These are phyloP conservation scores for Flaveria floridana DNA, from an alignment of 140 eudicot species.

Conservation along the genomic window DNA sequence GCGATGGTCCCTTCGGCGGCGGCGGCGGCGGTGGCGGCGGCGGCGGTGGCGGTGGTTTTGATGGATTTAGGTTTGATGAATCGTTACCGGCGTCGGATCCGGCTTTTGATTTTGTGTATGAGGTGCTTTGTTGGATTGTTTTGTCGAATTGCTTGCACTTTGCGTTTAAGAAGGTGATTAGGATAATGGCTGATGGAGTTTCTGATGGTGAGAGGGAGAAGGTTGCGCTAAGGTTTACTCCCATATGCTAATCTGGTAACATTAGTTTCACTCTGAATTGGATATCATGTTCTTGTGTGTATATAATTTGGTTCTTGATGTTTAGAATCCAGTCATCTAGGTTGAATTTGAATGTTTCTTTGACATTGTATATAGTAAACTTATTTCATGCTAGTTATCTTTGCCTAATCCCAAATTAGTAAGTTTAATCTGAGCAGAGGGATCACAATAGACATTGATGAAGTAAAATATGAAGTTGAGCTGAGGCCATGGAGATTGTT, in stretches of 20 bases:
- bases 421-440: too few species aligned
- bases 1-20: conserved; percentile 57
- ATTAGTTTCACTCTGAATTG: conserved; percentile 15
- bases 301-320: conserved; percentile 23
- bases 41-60: conserved; percentile 29
- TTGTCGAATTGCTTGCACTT: conserved; percentile 81
- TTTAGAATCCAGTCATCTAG: not conserved
- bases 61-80: conserved; percentile 53
- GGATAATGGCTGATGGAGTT: conserved; percentile 37
- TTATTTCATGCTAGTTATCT: conserved; percentile 9
- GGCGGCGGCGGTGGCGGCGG: conserved; percentile 43
- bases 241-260: conserved; percentile 39
- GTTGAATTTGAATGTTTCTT: not conserved
- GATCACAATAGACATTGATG: too few species aligned
- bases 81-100: conserved; percentile 57
- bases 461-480: too few species aligned
- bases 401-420: not conserved
- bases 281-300: conserved; percentile 7
- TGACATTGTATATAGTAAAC: conserved; percentile 27
- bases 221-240: conserved; percentile 41
- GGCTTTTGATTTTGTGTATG: conserved; percentile 80
- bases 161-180: conserved; percentile 63
- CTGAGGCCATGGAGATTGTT: too few species aligned
- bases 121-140: conserved; percentile 66
- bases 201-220: conserved; percentile 49